Percentiles rank a stretch among this genome's conserved stretches.
These are phyloP conservation scores for Lepidopterella palustris DNA, from an alignment of 495 filamentous ascomycete genomes.

Conservation along the genomic window DNA sequence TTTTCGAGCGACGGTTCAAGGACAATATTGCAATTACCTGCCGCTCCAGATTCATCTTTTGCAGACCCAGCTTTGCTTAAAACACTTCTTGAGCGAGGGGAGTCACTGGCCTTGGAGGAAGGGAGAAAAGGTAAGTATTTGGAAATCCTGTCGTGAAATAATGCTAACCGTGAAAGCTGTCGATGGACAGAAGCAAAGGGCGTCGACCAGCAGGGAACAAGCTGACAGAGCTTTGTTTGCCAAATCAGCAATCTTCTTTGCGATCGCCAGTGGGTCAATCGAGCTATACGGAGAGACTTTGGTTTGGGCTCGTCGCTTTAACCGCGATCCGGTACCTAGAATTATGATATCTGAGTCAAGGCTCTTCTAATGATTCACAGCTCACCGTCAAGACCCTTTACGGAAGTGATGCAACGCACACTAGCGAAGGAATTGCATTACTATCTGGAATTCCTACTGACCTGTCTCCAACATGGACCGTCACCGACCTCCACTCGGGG, in stretches of 20 bases:
- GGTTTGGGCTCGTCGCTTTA: conserved; percentile 33
- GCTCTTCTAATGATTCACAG: background rate
- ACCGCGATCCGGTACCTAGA: conserved; percentile 24
- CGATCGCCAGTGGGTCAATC: conserved; percentile 32
- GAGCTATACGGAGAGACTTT: conserved; percentile 26
- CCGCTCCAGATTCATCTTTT: background rate
- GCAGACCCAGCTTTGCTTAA: conserved; percentile 7
- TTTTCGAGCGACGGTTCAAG: background rate
- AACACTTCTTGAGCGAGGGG: background rate
- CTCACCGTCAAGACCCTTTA: conserved; percentile 26
- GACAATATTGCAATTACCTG: background rate
- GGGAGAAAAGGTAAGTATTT: background rate
- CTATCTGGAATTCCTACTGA: conserved; percentile 4
- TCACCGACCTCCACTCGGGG: background rate
- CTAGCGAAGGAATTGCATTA: conserved; percentile 1
- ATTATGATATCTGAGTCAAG: background rate
- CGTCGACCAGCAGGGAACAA: conserved; percentile 24
- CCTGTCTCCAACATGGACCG: background rate
- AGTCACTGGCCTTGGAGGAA: background rate
- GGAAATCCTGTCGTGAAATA: background rate
- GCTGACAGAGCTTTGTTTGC: conserved; percentile 30
- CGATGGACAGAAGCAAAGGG: conserved; percentile 9
- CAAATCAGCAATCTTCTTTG: conserved; percentile 24
- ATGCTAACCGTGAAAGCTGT: background rate
- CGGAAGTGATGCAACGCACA: background rate